Evolutionary conservation across 2,329 filamentous ascomycete genomes (phyloP), one percentile per base, ranked within the genome.

Genomic region (Alternaria rosae): DNA sequence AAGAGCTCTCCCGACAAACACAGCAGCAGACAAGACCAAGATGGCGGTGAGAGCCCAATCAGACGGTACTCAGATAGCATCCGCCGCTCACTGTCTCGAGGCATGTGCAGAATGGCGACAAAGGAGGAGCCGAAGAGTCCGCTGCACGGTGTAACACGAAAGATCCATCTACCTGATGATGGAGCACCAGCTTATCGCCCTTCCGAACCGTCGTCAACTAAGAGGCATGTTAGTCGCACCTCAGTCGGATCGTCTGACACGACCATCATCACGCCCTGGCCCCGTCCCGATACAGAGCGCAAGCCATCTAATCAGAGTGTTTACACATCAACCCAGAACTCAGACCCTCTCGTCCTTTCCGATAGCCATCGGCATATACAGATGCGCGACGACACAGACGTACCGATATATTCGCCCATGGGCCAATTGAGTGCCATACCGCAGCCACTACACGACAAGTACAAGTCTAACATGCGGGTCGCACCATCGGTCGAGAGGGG

Each of bases 141-240:
- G 17, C 48, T 67, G 1, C 66, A 75, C 26, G 70, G 71, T 41
- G 64, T 72, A 3, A 74, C 70, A 7, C 67, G 66, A 41, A 65
- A 66, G 6, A 28, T 70, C 8, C 30, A 65, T 6, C 48, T 70
- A 25, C 55, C 61, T 28, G 63, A 64, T n/a, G 63, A 59, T n/a
- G 63, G 57, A 23, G 21, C 12, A 23, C 30, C 54, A 35, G 28
- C 42, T 23, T 5, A 6, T 47, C n/a, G 11, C 11, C 15, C 25
- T 13, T 42, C 26, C 25, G n/a, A 21, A 17, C 6, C 20, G 20
- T 26, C 30, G 21, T 42, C n/a, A 12, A 26, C 6, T 13, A 26
- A 26, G 21, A 51, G 25, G 13, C 26, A 54, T 11, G 42, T 35
- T 20, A 51, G 35, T 10, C 20, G 23, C 13, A 41, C 44, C 25